Evolutionary conservation across 2,329 filamentous ascomycete species (phyloP).

Genomic region (Didymellaceae sp.): DNA sequence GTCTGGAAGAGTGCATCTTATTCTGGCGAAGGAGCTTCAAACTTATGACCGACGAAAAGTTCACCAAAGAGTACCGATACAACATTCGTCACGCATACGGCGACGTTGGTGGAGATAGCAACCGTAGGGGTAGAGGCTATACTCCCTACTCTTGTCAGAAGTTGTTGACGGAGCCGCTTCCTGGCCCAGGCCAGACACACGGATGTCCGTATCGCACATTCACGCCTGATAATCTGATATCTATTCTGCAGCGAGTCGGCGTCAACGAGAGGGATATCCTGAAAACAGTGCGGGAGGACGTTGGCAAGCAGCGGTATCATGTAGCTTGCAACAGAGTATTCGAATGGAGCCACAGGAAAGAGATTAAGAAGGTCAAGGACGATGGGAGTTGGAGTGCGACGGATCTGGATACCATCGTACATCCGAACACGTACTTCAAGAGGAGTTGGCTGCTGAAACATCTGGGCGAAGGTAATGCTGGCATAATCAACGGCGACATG

Average conservation of each 20-base stretch:
- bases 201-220: slow-evolving; percentile 98
- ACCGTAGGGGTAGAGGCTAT: slow-evolving; percentile 85
- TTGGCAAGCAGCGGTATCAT: slow-evolving; percentile 86
- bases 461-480: slow-evolving; percentile 59
- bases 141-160: slow-evolving; percentile 94
- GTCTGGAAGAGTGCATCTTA: slow-evolving; percentile 84
- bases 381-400: slow-evolving; percentile 59
- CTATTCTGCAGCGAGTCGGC: slow-evolving; percentile 77
- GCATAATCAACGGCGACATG: slow-evolving; percentile 29
- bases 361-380: slow-evolving; percentile 60
- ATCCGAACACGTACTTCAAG: slow-evolving; percentile 98
- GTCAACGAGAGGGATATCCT: slow-evolving; percentile 79
- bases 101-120: slow-evolving; percentile 91
- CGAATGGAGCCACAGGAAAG: slow-evolving; percentile 77
- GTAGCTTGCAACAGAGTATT: slow-evolving; percentile 98
- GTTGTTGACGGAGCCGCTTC: slow-evolving; percentile 86
- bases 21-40: slow-evolving; percentile 92
- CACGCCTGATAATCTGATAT: slow-evolving; percentile 80
- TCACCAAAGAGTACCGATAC: slow-evolving; percentile 98
- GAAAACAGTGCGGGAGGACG: slow-evolving; percentile 84
- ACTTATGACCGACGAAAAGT: slow-evolving; percentile 88
- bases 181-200: slow-evolving; percentile 85
- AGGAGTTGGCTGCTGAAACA: slow-evolving; percentile 89
- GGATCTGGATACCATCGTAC: slow-evolving; percentile 92
- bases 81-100: slow-evolving; percentile 95